Evolutionary conservation across 768 basidiomycete genomes (phyloP), one percentile per base, ranked within the genome.

Genomic region (Boletus tylopilopsis): DNA sequence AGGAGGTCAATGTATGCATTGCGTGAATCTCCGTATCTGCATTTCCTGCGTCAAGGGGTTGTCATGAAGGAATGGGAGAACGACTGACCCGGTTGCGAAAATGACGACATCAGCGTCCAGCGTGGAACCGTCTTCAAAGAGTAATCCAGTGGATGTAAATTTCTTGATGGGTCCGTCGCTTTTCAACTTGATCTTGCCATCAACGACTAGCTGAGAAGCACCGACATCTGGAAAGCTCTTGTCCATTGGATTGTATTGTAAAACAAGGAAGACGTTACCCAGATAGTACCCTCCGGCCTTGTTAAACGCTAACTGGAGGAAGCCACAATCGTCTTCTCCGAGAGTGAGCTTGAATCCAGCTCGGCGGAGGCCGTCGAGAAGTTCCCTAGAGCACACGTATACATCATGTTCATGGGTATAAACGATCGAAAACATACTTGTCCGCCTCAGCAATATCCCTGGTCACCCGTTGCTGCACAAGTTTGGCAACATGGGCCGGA

Each of bases 281-380:
- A 86, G 68, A 64, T 88, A 88, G 64, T 83, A 87, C 6, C 87
- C 84, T 22, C 84, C 84, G 0, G 68, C 78, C 36, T 71, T 72
- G 8, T 61, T 63, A 62, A 73, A 78, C 13, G 75, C 76, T 18
- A 79, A 64, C 36, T 76, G 65, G 10, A 76, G 49, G 51, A 80
- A 72, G 0, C 85, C 85, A 1, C 76, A 68, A 18, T 70, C 77
- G 6, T 80, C 75, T 29, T 70, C 70, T 8, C 84, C 85, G 7
- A 63, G 56, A 38, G 75, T 78, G 12, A 72, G 57, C 49, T 73
- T 75, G 70, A 87, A 89, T 5, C 87, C 86, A 3, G 70, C 71
- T 50, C 72, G 72, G 32, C 73, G 66, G 15, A 90, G 71, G 7
- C 74, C 82, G 4, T 84, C 78, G 1, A 86, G 73, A 16, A 81